These are phyloP conservation scores for Selenicereus undatus DNA, from an alignment of 148 eudicot genomes.

Conservation along the genomic window DNA sequence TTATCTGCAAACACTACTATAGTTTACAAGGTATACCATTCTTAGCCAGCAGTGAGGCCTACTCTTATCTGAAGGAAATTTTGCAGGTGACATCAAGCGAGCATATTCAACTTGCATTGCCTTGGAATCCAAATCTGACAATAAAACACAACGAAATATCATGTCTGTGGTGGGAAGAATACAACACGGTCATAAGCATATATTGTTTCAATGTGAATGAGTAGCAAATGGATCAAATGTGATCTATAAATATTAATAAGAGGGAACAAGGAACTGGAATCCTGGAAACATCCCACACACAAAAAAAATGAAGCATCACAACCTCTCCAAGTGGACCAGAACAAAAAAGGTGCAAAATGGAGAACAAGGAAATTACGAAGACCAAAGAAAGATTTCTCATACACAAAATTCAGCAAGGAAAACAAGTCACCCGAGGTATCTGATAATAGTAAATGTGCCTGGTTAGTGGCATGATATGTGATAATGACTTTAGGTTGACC, in stretches of 20 bases:
- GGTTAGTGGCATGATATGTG: constrained; percentile 43
- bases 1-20: background rate
- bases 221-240: background rate
- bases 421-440: constrained; percentile 45
- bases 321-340: background rate
- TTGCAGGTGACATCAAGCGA: constrained; percentile 64
- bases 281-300: background rate
- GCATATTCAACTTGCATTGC: constrained; percentile 56
- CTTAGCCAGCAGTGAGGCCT: constrained; percentile 77
- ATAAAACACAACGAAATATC: constrained; percentile 9
- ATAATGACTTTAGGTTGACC: constrained; percentile 62
- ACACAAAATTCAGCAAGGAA: constrained; percentile 1
- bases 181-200: background rate
- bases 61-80: constrained; percentile 49
- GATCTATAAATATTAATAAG: background rate
- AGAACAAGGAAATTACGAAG: background rate
- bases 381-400: background rate
- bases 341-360: background rate
- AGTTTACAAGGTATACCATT: constrained; percentile 46
- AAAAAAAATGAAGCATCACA: no score
- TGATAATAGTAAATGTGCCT: constrained; percentile 29
- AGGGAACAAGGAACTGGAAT: background rate
- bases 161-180: background rate
- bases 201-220: background rate
- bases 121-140: constrained; percentile 54